Evolutionary conservation across 371 early-diverging fungal species (phyloP).

Genomic region (Mucor lusitanicus): DNA sequence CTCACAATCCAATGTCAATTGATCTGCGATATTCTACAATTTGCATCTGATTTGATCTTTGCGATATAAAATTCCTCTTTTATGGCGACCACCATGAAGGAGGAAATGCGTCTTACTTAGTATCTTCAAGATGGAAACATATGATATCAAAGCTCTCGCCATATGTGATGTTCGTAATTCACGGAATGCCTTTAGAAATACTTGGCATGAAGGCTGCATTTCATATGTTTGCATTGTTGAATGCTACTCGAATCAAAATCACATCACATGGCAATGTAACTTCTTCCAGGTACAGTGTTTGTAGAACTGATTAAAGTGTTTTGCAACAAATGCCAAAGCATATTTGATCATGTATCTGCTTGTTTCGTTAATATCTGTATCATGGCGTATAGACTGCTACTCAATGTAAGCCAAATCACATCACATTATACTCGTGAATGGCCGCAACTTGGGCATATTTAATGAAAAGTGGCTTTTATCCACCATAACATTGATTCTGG

Average conservation of each 20-base stretch:
- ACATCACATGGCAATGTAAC: background rate
- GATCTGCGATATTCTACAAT: background rate
- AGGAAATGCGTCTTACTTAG: background rate
- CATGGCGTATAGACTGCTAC: background rate
- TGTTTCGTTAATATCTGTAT: too few species aligned
- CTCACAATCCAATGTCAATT: background rate
- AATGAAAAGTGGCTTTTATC: background rate
- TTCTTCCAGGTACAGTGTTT: background rate
- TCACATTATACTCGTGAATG: background rate
- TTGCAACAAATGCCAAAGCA: background rate
- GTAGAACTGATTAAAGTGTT: background rate
- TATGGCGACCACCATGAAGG: too few species aligned
- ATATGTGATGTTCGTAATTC: background rate
- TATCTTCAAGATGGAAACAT: background rate
- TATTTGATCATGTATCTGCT: too few species aligned
- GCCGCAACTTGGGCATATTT: background rate
- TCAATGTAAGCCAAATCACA: background rate
- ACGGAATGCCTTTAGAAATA: background rate
- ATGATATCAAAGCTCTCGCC: background rate
- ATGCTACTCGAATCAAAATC: background rate
- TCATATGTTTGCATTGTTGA: background rate
- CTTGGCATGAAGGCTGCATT: background rate
- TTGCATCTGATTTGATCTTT: background rate
- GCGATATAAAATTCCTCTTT: background rate
- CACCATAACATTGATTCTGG: background rate